A percentile compares a stretch with the other conserved stretches of the same genome.
Evolutionary conservation across 768 basidiomycete genomes (phyloP).

Genomic region (Termitomyces sp.): DNA sequence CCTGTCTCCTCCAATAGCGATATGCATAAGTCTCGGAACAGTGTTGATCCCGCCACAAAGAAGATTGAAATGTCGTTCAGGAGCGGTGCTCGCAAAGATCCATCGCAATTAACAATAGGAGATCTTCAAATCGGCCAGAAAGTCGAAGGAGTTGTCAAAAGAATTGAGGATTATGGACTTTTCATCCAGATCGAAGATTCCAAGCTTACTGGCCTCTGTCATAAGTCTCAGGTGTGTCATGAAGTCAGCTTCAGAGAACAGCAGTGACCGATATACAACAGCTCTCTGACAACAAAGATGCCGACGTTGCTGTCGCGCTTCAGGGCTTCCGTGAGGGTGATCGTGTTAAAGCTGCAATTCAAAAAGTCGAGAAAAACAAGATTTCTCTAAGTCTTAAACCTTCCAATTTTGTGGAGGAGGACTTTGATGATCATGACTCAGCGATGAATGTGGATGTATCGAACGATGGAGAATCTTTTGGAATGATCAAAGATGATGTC

Average conservation of each 20-base stretch:
- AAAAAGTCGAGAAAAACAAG: conserved; percentile 69
- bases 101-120: conserved; percentile 34
- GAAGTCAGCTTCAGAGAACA: neutral
- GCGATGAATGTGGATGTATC: conserved; percentile 22
- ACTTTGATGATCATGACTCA: conserved; percentile 37
- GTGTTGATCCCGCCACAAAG: conserved; percentile 63
- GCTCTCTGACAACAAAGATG: conserved; percentile 85
- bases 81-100: conserved; percentile 47
- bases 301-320: conserved; percentile 73
- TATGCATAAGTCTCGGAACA: conserved; percentile 24
- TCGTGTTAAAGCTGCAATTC: conserved; percentile 72
- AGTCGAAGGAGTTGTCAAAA: conserved; percentile 72
- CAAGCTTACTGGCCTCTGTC: conserved; percentile 85
- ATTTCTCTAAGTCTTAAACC: conserved; percentile 87
- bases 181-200: conserved; percentile 88
- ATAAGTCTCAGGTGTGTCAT: conserved; percentile 76
- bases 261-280: conserved; percentile 23
- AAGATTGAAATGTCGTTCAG: conserved; percentile 92
- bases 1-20: neutral
- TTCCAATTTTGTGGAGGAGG: conserved; percentile 74
- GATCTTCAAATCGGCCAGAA: conserved; percentile 79
- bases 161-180: conserved; percentile 84
- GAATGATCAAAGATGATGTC: conserved; percentile 16
- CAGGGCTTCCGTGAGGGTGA: conserved; percentile 85
- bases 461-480: neutral